Evolutionary conservation across 2,329 filamentous ascomycete species (phyloP).

Genomic region (Cladophialophora carrionii): DNA sequence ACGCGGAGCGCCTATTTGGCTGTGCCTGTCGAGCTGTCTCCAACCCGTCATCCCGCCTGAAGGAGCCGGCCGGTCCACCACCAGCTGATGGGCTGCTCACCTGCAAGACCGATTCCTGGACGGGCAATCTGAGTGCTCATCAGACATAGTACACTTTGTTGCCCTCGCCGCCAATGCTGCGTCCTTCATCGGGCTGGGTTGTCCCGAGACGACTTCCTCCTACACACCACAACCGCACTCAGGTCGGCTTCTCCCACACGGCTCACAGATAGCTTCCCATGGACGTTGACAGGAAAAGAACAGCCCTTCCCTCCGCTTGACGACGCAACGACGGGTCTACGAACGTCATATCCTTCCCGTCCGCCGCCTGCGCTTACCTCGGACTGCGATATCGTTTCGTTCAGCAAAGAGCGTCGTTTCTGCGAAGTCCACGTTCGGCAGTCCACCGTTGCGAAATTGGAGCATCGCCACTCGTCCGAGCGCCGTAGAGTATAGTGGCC

Average conservation of each 20-base stretch:
- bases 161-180: constrained; percentile 5
- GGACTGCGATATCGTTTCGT: not conserved
- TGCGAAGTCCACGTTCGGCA: not conserved
- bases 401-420: not conserved
- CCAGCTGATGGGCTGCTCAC: constrained; percentile 14
- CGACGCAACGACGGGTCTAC: not conserved
- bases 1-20: not conserved
- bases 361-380: not conserved
- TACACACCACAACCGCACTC: not conserved
- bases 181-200: constrained; percentile 6
- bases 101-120: constrained; percentile 11
- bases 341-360: not conserved
- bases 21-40: constrained; percentile 2
- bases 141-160: constrained; percentile 10
- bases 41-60: constrained; percentile 21
- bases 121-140: constrained; percentile 18
- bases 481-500: not conserved
- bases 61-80: constrained; percentile 17
- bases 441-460: not conserved
- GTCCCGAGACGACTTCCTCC: not conserved
- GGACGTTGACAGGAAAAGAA: not conserved
- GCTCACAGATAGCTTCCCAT: not conserved
- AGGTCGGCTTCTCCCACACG: not conserved
- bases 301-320: not conserved
- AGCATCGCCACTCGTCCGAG: not conserved